A percentile compares a stretch with the other conserved stretches of the same genome.
phyloP scores from a whole-genome alignment of 495 filamentous ascomycete species.

The Letharia lupina region DNA sequence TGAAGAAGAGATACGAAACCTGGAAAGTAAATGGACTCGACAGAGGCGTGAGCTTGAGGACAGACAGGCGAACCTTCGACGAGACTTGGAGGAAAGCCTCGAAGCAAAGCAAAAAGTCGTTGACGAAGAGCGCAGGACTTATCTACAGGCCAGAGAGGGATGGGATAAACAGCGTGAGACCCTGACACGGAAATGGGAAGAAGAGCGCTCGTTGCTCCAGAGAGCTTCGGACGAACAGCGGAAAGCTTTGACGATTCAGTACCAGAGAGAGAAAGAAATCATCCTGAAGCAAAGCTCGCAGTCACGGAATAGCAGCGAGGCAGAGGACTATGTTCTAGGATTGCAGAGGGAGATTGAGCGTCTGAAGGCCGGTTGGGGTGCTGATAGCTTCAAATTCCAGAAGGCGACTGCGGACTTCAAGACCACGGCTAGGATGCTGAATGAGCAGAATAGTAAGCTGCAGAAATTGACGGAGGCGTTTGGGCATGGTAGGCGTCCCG shows the following conservation, averaged over 20 bases:
- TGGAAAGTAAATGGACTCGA: slow-evolving; percentile 14
- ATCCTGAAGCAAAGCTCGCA: slow-evolving; percentile 25
- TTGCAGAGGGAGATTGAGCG: slow-evolving; percentile 43
- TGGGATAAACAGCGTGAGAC: slow-evolving; percentile 23
- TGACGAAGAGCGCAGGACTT: slow-evolving; percentile 17
- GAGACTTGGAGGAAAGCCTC: slow-evolving; percentile 16
- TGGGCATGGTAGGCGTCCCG: slow-evolving; percentile 52
- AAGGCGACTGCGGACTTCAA: slow-evolving; percentile 43
- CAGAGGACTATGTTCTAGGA: slow-evolving; percentile 30
- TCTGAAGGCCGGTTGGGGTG: slow-evolving; percentile 38
- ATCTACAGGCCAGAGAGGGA: slow-evolving; percentile 18
- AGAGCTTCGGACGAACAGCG: slow-evolving; percentile 28
- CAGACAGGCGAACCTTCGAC: slow-evolving; percentile 12
- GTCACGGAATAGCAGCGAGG: slow-evolving; percentile 34
- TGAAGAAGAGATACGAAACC: slow-evolving; percentile 17
- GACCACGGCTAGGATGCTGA: slow-evolving; percentile 43
- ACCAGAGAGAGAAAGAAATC: slow-evolving; percentile 25
- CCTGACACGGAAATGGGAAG: slow-evolving; percentile 16
- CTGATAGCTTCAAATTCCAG: slow-evolving; percentile 45
- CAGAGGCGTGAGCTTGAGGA: slow-evolving; percentile 22
- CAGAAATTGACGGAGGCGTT: slow-evolving; percentile 50
- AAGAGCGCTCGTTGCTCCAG: slow-evolving; percentile 19
- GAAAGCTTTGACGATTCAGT: slow-evolving; percentile 20
- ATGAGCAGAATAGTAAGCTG: slow-evolving; percentile 48
- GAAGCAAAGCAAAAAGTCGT: slow-evolving; percentile 20